These are phyloP conservation scores for Chenopodium formosanum DNA, from an alignment of 148 eudicot genomes.

Conservation along the genomic window DNA sequence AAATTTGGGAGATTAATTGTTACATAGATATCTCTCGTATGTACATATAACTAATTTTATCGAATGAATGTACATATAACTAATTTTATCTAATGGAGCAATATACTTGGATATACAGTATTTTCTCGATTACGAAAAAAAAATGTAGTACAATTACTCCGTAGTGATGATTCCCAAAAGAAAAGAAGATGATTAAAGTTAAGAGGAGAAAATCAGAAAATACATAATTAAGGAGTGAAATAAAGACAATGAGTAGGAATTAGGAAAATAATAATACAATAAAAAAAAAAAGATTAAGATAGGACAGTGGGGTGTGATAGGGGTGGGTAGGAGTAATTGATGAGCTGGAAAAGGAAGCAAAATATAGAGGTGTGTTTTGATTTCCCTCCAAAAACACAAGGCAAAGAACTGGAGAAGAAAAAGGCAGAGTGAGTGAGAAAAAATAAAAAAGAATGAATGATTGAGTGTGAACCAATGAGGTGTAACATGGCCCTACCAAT, in stretches of 20 bases:
- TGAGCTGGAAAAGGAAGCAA: too few species aligned
- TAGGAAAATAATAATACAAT: neutral
- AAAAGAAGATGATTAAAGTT: neutral
- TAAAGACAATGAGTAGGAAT: neutral
- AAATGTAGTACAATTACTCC: too few species aligned
- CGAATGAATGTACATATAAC: too few species aligned
- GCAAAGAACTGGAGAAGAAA: neutral
- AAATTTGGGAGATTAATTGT: too few species aligned
- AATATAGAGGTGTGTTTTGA: neutral
- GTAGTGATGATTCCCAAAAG: neutral
- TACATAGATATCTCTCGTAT: too few species aligned
- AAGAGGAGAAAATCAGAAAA: neutral
- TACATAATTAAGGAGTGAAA: constrained; percentile 3
- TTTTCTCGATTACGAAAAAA: too few species aligned
- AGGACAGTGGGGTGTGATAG: too few species aligned
- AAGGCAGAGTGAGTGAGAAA: neutral
- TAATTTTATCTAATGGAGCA: too few species aligned
- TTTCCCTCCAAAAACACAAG: constrained; percentile 23
- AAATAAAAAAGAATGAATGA: neutral
- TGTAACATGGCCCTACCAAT: neutral
- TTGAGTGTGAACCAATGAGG: constrained; percentile 17
- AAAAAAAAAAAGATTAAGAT: neutral
- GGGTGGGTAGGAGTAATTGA: too few species aligned
- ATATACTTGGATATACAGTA: too few species aligned
- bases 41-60: too few species aligned